Base-by-base conservation (phyloP, 352 stramenopile species). In the Phytophthora melonis region DNA sequence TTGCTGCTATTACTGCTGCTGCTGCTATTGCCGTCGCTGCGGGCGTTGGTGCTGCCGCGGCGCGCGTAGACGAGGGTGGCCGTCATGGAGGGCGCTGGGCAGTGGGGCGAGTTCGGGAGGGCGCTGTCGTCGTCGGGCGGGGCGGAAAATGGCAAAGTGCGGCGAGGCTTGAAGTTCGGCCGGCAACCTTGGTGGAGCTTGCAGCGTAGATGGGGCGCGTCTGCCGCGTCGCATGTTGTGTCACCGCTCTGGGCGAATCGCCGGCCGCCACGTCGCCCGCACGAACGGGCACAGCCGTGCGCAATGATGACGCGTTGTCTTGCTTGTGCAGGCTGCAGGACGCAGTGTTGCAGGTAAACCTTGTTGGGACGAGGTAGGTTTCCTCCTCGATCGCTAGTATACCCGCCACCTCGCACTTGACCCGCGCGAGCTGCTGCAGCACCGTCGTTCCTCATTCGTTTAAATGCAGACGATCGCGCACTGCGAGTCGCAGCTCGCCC, bases 191-290 rank as follows among this genome's bases (percentile, higher is more conserved):
- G 34, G 34, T 41, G 34, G 34, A 41, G 34, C 34, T 41, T 5
- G 34, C 34, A 39, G 32, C 43, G 64, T 62, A 62, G 67, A 65
- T 54, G 59, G 30, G 57, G 34, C 34, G 21, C 47, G 16, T 60
- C 45, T 63, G 70, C 70, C 70, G 64, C 70, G 70, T 77, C 70
- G 70, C 70, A 77, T 77, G 70, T 47, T 25, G 23, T 74, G 70
- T 74, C 70, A 73, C 47, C 27, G 16, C 43, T 13, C 16, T 21
- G 16, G 6, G 43, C 53, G 32, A 77, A 77, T 74, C 39, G 10
- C 1, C 14, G 11, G 16, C 0, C 6, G 39, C 34, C 34, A 67
- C 67, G 67, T 69, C 67, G 67, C 32, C 60, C 18, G 16, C 36
- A 6, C 61, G 45, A 30, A 2, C 9, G 3, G 1, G 16, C 16